Conservation (phyloP, 2,329 filamentous ascomycete genomes). For the Microsporum ferrugineum region DNA sequence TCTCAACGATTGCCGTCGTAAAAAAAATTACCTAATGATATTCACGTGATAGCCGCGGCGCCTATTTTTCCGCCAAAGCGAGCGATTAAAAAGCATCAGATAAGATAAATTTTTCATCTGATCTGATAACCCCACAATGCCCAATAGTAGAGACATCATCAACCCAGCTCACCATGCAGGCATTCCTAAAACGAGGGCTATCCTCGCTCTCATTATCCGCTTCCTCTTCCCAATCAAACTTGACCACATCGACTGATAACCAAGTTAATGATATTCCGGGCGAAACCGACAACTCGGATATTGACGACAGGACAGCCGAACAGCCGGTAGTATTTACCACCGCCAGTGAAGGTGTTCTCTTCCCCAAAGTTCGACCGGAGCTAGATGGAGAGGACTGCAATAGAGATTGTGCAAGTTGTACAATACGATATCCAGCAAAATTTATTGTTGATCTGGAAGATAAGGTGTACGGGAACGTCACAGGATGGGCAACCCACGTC, state of each 20-base stretch:
- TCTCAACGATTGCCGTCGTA: too few relatives aligned
- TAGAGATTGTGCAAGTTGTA: slow-evolving; percentile 75
- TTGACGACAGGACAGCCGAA: slow-evolving; percentile 16
- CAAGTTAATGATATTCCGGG: not conserved
- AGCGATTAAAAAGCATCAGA: slow-evolving; percentile 6
- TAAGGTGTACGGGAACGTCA: slow-evolving; percentile 70
- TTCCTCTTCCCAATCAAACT: not conserved
- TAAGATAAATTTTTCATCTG: slow-evolving; percentile 8
- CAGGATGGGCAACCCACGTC: slow-evolving; percentile 79
- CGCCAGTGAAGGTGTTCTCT: slow-evolving; percentile 47
- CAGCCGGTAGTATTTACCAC: slow-evolving; percentile 32
- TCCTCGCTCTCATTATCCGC: slow-evolving; percentile 5
- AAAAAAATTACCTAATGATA: not conserved
- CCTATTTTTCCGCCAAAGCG: slow-evolving; percentile 7
- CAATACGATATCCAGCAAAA: slow-evolving; percentile 63
- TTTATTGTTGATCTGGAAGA: slow-evolving; percentile 64
- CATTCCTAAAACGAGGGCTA: slow-evolving; percentile 9
- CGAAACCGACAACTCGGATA: slow-evolving; percentile 13
- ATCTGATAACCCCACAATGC: slow-evolving; percentile 8
- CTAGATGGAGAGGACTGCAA: slow-evolving; percentile 81
- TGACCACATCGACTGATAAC: not conserved
- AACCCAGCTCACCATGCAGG: slow-evolving; percentile 6
- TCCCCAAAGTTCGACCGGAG: slow-evolving; percentile 60
- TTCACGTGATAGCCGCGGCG: not conserved
- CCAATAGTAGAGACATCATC: not conserved